A percentile compares a stretch with the other conserved stretches of the same genome.
Conservation (phyloP, 78 protist genomes). For the slime mould (Dictyostelium discoideum) region dicty_2.7 NC_007089.4:6088001-6088500, state of each 20-base stretch:
- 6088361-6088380: not conserved
- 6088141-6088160: not conserved
- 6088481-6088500: constrained; percentile 39
- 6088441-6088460: constrained; percentile 8
- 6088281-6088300: constrained; percentile 14
- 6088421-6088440: not conserved
- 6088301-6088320: constrained; percentile 59
- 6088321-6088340: constrained; percentile 35
- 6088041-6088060: constrained; percentile 61
- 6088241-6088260: not conserved
- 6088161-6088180: not conserved
- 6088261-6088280: not conserved
- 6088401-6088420: constrained; percentile 7
- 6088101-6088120: not conserved
- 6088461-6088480: constrained; percentile 52
- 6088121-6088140: not conserved
- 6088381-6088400: constrained; percentile 26
- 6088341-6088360: constrained; percentile 35
- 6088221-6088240: not conserved
- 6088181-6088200: not conserved
- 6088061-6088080: not conserved
- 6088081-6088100: not conserved
- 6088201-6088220: not conserved
- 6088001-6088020: not conserved
- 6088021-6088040: constrained; percentile 59